Conservation (phyloP, 768 basidiomycete species). For the Tulasnella sp. region DNA sequence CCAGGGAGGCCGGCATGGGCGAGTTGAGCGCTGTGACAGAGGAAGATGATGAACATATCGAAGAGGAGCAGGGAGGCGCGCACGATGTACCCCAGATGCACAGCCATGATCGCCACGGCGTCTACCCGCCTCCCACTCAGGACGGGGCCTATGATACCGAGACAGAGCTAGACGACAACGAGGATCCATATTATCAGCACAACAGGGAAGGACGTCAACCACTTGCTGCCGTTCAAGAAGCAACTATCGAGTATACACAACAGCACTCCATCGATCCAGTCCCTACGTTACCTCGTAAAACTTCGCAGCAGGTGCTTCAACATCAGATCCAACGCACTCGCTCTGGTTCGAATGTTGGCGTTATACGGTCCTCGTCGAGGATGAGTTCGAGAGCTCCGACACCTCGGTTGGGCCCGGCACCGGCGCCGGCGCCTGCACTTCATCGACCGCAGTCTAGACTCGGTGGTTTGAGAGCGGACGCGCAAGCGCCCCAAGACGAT, state of each 20-base stretch:
- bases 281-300: too few species aligned
- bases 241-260: slow-evolving; percentile 1
- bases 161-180: slow-evolving; percentile 23
- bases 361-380: not conserved
- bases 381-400: not conserved
- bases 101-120: not conserved
- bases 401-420: not conserved
- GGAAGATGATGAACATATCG: slow-evolving; percentile 15
- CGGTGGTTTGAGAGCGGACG: not conserved
- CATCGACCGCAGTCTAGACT: slow-evolving; percentile 3
- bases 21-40: slow-evolving; percentile 20
- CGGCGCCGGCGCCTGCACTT: not conserved
- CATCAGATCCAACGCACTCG: not conserved
- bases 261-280: not conserved
- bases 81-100: not conserved
- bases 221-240: not conserved
- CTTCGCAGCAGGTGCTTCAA: not conserved
- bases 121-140: slow-evolving; percentile 7
- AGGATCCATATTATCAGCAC: slow-evolving; percentile 8
- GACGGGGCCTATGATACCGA: slow-evolving; percentile 21
- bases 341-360: slow-evolving; percentile 1
- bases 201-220: not conserved
- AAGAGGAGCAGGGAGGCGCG: not conserved
- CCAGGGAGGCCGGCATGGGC: slow-evolving; percentile 34
- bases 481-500: not conserved